Percentiles rank a stretch among this genome's conserved stretches.
Conservation (phyloP, 2,329 filamentous ascomycete species). For the Trichophyton benhamiae region DNA sequence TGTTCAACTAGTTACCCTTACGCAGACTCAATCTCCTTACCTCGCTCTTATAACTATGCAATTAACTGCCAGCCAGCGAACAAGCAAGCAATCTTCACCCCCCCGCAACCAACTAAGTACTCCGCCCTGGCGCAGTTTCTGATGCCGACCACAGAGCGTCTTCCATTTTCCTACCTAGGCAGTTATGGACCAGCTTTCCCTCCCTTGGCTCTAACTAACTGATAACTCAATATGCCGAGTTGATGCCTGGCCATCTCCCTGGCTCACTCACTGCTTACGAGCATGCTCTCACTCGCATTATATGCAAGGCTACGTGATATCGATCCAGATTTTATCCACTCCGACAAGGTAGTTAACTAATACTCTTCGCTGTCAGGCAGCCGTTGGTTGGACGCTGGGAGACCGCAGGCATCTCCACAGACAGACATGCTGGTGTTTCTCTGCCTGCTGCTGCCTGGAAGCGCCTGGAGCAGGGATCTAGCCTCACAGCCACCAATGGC, state of each 20-base stretch:
- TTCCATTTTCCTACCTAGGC: conserved; percentile 1
- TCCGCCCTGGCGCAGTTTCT: background rate
- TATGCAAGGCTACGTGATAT: conserved; percentile 1
- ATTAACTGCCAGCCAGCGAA: no score
- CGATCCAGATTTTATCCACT: background rate
- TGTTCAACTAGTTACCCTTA: no score
- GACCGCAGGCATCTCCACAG: background rate
- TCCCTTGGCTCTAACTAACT: background rate
- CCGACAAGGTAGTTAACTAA: no score
- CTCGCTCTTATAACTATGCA: no score
- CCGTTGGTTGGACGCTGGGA: background rate
- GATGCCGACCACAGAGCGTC: background rate
- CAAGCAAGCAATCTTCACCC: no score
- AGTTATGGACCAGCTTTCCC: background rate
- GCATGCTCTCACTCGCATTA: no score
- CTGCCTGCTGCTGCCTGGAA: background rate
- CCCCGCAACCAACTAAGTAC: background rate
- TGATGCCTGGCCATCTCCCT: no score
- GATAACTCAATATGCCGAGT: background rate
- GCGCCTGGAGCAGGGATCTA: background rate
- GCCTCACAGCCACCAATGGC: background rate
- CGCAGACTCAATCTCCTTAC: no score
- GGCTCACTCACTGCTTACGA: no score
- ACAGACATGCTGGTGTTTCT: background rate
- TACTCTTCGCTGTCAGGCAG: background rate